Evolutionary conservation across 495 filamentous ascomycete genomes (phyloP), one percentile per base, ranked within the genome.

Genomic region (Beverwykella pulmonaria): DNA sequence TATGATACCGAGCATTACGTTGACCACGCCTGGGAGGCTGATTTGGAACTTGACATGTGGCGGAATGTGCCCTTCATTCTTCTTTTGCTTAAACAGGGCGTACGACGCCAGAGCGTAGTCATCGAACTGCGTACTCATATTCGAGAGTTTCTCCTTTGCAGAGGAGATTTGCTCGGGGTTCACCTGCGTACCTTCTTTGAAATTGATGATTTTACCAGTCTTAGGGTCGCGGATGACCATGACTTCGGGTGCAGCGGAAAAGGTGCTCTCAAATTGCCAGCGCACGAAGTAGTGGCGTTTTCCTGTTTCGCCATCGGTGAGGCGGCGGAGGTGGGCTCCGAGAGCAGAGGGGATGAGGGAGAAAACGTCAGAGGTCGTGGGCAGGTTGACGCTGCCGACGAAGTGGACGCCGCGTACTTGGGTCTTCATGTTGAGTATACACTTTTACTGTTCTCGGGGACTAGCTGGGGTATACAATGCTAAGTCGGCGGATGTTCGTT

Each of bases 241-340:
- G n/a, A 54, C 25, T 68, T 70, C 3, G 47, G 48, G 75, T 61
- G 65, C 73, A 73, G 67, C 65, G 23, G 75, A 63, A 65, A 78
- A 80, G 59, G 64, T 58, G 25, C 49, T 23, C 20, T 22, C 34
- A 12, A 34, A 34, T 65, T 80, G 74, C 74, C 76, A 80, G 9
- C 52, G 57, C 17, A 78, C 76, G 61, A 73, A 82, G 39, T 75
- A 68, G 22, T 56, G 46, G 44, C 79, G 74, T 17, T 71, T 64
- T 25, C 78, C 78, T 1, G 78, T 78, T 59, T 82, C 79, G 32
- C 79, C 79, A 68, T 82, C 79, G 1, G 79, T 77, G 10, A 82
- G 63, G 48, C 72, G 72, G 23, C 66, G 54, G 19, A 81, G 64
- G 15, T 73, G 75, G 55, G 69, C 59, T n/a, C 75, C 66, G 7